Evolutionary conservation across 345 rosid genomes (phyloP).

Genomic region (Acer yangbiense): DNA sequence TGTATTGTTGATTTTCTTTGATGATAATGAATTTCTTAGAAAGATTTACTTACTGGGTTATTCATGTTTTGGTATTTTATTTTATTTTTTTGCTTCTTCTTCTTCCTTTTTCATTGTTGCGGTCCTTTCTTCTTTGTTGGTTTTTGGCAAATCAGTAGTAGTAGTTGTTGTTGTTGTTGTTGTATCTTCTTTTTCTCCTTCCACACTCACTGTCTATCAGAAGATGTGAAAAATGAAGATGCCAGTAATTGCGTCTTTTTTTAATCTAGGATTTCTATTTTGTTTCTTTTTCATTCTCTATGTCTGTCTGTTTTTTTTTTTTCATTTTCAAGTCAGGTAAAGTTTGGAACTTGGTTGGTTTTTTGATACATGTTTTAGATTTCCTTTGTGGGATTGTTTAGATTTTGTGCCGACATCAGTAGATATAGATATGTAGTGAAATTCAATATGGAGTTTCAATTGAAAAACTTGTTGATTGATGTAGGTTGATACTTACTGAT

Average conservation of each 20-base stretch:
- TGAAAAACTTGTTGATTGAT: not conserved
- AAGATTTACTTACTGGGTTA: no score
- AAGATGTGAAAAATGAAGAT: conserved; percentile 73
- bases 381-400: not conserved
- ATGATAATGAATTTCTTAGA: no score
- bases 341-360: no score
- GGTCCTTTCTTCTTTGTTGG: conserved; percentile 6
- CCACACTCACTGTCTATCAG: conserved; percentile 17
- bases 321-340: no score
- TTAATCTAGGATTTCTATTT: conserved; percentile 23
- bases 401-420: conserved; percentile 1
- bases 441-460: conserved; percentile 13
- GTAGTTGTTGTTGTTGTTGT: not conserved
- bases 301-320: not conserved
- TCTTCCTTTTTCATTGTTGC: conserved; percentile 20
- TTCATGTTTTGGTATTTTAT: conserved; percentile 15
- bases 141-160: conserved; percentile 13
- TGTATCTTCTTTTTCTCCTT: conserved; percentile 7
- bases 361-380: no score
- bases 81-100: conserved; percentile 24
- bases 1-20: no score
- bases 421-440: conserved; percentile 14
- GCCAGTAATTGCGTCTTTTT: conserved; percentile 99
- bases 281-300: not conserved
- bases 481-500: not conserved